A percentile compares a stretch with the other conserved stretches of the same genome.
Evolutionary conservation across 1,139 yeast genomes (phyloP).

Genomic region (Entelexis paramagnoliae): DNA sequence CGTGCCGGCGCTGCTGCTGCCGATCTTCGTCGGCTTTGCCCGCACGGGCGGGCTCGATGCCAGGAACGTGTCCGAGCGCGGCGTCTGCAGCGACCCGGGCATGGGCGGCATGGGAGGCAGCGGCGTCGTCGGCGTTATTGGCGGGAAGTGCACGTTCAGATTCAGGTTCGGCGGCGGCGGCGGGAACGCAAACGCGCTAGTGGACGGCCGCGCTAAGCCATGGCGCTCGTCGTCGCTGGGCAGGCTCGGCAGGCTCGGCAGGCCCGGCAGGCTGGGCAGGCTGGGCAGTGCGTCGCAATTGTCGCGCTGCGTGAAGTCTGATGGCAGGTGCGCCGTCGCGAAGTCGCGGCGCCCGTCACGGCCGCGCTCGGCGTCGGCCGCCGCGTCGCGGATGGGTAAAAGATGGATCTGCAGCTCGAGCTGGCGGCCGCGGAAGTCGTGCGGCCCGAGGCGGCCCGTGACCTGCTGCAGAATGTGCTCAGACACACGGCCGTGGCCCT

Average conservation of each 20-base stretch:
- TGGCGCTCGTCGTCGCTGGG: too few relatives aligned
- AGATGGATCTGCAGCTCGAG: conserved; percentile 18
- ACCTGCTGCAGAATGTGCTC: conserved; percentile 10
- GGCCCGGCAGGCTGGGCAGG: too few relatives aligned
- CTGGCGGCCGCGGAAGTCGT: conserved; percentile 7
- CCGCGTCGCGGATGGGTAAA: conserved; percentile 13
- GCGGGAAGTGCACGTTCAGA: too few relatives aligned
- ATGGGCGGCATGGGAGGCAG: conserved; percentile 15
- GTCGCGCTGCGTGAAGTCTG: too few relatives aligned
- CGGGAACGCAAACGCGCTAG: too few relatives aligned
- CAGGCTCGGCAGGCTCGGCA: too few relatives aligned
- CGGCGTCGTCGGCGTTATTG: not conserved
- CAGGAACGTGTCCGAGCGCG: conserved; percentile 1
- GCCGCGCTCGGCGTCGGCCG: not conserved
- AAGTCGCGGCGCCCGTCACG: too few relatives aligned
- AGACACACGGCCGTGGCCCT: conserved; percentile 36
- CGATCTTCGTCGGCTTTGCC: conserved; percentile 13
- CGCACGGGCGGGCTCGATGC: conserved; percentile 21
- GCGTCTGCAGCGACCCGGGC: not conserved
- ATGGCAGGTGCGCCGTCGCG: too few relatives aligned
- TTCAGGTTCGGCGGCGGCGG: too few relatives aligned
- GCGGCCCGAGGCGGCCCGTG: conserved; percentile 13
- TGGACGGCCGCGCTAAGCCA: too few relatives aligned
- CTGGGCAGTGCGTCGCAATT: too few relatives aligned
- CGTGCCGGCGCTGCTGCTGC: too few relatives aligned